These are phyloP conservation scores for Ceratobasidium theobromae DNA, from an alignment of 1,284 basidiomycete genomes.

Conservation along the genomic window DNA sequence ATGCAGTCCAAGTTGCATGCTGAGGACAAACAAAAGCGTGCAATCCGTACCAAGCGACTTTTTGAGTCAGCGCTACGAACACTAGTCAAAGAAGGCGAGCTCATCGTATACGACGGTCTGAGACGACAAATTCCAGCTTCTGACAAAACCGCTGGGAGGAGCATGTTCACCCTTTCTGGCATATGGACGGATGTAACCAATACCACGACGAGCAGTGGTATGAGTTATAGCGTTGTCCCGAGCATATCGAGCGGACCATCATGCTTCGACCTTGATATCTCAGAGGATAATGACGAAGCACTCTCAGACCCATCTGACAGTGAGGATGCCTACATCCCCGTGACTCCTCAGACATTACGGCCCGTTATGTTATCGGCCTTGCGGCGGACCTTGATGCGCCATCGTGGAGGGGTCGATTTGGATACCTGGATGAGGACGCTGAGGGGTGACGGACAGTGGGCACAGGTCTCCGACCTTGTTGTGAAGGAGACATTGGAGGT, in stretches of 20 bases:
- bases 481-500: slow-evolving; percentile 1
- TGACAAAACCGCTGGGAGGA: neutral
- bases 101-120: slow-evolving; percentile 6
- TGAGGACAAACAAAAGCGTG: slow-evolving; percentile 15
- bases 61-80: slow-evolving; percentile 26
- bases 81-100: slow-evolving; percentile 20
- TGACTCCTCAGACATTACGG: slow-evolving; percentile 5
- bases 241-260: neutral
- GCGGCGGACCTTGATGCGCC: neutral
- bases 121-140: neutral
- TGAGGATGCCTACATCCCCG: slow-evolving; percentile 25
- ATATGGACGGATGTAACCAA: slow-evolving; percentile 24
- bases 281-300: neutral
- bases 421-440: slow-evolving; percentile 16
- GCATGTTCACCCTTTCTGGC: neutral
- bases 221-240: neutral
- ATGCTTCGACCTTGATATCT: neutral
- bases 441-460: slow-evolving; percentile 22
- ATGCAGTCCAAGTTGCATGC: slow-evolving; percentile 21
- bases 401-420: slow-evolving; percentile 13
- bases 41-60: slow-evolving; percentile 9
- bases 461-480: slow-evolving; percentile 9
- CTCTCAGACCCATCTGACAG: slow-evolving; percentile 26
- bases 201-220: neutral
- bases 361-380: slow-evolving; percentile 8